Base-by-base conservation (phyloP, 78 protist species). In the slime mould (Dictyostelium discoideum) region DNA sequence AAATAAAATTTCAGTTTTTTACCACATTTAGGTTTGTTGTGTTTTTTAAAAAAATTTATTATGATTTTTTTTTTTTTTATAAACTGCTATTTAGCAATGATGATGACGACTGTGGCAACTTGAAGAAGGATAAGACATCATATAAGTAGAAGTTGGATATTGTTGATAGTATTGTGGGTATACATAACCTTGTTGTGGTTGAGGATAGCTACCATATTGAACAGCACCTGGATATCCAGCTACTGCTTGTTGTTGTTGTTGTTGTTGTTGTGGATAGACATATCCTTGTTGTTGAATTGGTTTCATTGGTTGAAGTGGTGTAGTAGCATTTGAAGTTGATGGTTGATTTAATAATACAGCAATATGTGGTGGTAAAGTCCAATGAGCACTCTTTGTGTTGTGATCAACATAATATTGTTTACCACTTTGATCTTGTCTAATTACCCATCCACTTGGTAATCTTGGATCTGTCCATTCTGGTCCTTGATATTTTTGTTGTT, bases 391-490 rank as follows among this genome's bases (percentile, higher is more conserved):
- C 60, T 81, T 60, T 7, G 96, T 86, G 18, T 50, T n/a, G 80
- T 92, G 96, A 63, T 94, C 84, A 24, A 89, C 90, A 88, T 92
- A 92, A 46, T 81, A 94, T 32, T 29, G 24, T 85, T 82, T 50
- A 44, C 93, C 93, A n/a, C 32, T 39, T 37, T 87, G 57, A 22
- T 92, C 92, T n/a, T 67, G 18, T 40, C 96, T 74, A 69, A 85
- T 80, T 50, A 90, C 96, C 97, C 92, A 95, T 11, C 85, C 85
- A 32, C 24, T 46, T 54, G 94, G 93, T 37, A 87, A 37, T 65
- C 22, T 42, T 24, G 88, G 48, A 40, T 39, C 73, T 78, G 84
- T 22, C 13, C 32, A 48, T 24, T 29, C 85, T 13, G 20, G 8
- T 11, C 86, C 60, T 37, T 73, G 65, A 7, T 2, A 74, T 20